Base-by-base conservation (phyloP, 1,139 yeast genomes). In the Entelexis sorbosivorans region DNA sequence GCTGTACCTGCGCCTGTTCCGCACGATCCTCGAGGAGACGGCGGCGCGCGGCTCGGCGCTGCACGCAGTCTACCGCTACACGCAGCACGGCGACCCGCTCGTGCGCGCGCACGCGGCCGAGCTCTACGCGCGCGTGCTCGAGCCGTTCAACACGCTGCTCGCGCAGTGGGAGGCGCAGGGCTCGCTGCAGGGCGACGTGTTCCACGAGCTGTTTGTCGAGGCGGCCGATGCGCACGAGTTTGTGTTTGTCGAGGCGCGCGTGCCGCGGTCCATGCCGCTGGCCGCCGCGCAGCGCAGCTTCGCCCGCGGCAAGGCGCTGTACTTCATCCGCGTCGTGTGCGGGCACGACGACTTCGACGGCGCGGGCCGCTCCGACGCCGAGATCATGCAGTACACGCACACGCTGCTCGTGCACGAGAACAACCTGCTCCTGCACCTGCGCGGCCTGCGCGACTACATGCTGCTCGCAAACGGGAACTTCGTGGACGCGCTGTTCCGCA, bases 381-480 rank as follows among this genome's bases (percentile, higher is more conserved):
- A 82, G 56, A 74, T 83, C 8, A 68, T 79, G 2, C 70, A 73
- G 44, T 77, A 73, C 56, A 70, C 84, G 49, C 77, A 79, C 22
- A 58, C 66, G 14, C 65, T 79, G 5, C 61, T 87, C 5, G 73
- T 75, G 52, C 69, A 71, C 1, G 77, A 71, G 61, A 78, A 69
- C 66, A 70, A 68, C 38, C 66, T 83, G 44, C 70, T 70, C 49
- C 66, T 71, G n/a, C 88, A 84, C 59, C 61, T 89, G 13, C 63
- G 64, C 10, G 81, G 81, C 44, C 70, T 85, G 54, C 83, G 83
- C 56, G 77, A 76, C 58, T 79, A 83, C 55, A 69, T 88, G 58
- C 66, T 91, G 45, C 78, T 86, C 72, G 79, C 81, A 13, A 78
- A 77, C 51, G 87, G 88, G 24, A 96, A 89, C 61, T 84, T 91